phyloP scores from a whole-genome alignment of 2,329 filamentous ascomycete species.

The Fusarium sp. region DNA sequence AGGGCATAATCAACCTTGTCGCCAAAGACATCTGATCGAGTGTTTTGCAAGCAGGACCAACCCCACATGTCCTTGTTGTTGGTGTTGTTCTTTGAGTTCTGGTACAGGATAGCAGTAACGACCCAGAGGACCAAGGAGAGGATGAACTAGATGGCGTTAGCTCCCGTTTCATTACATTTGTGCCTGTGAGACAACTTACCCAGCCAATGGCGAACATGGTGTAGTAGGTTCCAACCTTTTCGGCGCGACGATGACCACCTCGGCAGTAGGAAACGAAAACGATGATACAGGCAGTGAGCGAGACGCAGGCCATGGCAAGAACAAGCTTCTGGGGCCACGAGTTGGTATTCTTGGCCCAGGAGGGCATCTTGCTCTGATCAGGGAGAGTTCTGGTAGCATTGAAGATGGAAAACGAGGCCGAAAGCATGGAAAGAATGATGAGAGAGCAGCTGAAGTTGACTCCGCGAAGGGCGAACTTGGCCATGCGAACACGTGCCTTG shows the following conservation, averaged over 20 bases:
- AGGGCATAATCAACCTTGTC: constrained; percentile 90
- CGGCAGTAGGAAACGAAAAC: constrained; percentile 91
- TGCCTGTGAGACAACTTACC: constrained; percentile 51
- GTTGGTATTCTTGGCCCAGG: constrained; percentile 86
- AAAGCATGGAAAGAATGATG: constrained; percentile 92
- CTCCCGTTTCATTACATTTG: neutral
- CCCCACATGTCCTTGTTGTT: constrained; percentile 95
- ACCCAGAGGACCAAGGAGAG: constrained; percentile 95
- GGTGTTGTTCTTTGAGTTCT: constrained; percentile 79
- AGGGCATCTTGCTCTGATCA: constrained; percentile 82
- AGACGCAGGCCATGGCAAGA: constrained; percentile 84
- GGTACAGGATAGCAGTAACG: constrained; percentile 86
- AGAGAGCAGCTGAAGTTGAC: constrained; percentile 98
- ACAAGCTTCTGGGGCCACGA: constrained; percentile 93
- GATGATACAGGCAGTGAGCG: constrained; percentile 82
- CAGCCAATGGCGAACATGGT: constrained; percentile 93
- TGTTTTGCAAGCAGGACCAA: constrained; percentile 96
- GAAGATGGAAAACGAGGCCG: constrained; percentile 92
- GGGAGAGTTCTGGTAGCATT: constrained; percentile 85
- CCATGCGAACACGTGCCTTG: constrained; percentile 91
- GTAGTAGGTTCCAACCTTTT: constrained; percentile 96
- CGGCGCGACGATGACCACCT: constrained; percentile 88
- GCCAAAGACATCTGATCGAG: constrained; percentile 81
- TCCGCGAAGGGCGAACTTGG: constrained; percentile 94
- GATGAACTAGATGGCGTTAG: constrained; percentile 72